A percentile compares a stretch with the other conserved stretches of the same genome.
phyloP scores from a whole-genome alignment of 257 asterid genomes.

The Parsonsia alboflavescens region DNA sequence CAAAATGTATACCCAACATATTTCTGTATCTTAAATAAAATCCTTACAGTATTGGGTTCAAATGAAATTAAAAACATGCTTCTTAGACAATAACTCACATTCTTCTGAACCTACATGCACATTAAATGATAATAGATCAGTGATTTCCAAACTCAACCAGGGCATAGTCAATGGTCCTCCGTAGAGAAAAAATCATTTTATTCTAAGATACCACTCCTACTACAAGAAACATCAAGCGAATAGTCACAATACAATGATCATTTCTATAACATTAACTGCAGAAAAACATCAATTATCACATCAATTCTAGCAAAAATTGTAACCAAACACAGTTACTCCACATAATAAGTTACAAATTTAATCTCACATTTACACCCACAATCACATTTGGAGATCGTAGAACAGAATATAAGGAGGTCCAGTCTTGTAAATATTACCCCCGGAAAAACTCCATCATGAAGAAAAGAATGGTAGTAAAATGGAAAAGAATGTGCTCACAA shows the following conservation, averaged over 20 bases:
- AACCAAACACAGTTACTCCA: background rate
- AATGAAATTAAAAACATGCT: no score
- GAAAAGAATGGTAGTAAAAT: background rate
- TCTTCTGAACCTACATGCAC: background rate
- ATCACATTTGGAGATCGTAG: background rate
- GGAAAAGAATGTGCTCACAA: background rate
- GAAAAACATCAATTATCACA: background rate
- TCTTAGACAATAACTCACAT: background rate
- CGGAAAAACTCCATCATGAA: background rate
- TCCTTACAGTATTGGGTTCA: no score
- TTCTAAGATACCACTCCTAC: background rate
- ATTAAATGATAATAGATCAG: no score
- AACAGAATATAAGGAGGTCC: background rate
- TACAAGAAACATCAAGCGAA: background rate
- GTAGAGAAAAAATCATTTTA: no score
- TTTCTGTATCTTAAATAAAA: background rate
- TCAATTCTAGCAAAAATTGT: background rate
- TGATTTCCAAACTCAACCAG: no score
- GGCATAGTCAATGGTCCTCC: no score
- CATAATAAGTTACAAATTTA: background rate
- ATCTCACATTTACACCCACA: background rate
- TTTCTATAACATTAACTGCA: background rate
- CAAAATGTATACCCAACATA: background rate
- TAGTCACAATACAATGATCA: background rate
- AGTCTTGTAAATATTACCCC: background rate